Evolutionary conservation across 2,329 filamentous ascomycete genomes (phyloP), one percentile per base, ranked within the genome.

Genomic region (Pezicula rhizophila): DNA sequence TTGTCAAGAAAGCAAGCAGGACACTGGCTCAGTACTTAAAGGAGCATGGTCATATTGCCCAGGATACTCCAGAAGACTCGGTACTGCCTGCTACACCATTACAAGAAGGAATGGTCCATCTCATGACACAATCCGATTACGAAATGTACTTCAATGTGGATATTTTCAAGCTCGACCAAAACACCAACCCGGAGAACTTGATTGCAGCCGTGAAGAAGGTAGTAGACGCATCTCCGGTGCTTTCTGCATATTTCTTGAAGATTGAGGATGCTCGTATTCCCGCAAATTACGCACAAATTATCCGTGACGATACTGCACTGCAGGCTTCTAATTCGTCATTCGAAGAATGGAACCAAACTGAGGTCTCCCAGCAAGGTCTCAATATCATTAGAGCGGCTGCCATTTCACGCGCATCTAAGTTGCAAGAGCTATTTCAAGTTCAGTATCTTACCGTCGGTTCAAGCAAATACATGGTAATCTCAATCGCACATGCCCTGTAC

Each of bases 91-190:
- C 85, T 0, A 95, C 91, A 0, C 84, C 90, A 6, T 73, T 95
- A 5, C 91, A 97, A 67, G 89, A 96, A 64, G 84, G 85, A 1
- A 89, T 96, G 82, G 70, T 95, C 2, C 82, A 84, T 0, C 86
- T 89, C 52, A 95, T 95, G 87, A 56, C 89, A 0, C 74, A 80
- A 14, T 93, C 89, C 0, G 73, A 79, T 3, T 92, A 86, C 57
- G 70, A 74, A 10, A 78, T 82, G 54, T 97, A 97, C 63, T 95
- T 89, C 70, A 96, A 95, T 53, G 84, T 93, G 49, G 87, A 96
- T 58, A 68, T 92, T 2, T 70, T 95, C 18, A 76, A 82, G 53
- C 55, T 96, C 2, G 61, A 68, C 0, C 54, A 70, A 0, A 64
- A 68, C 0, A 71, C 83, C 1, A 75, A 95, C 56, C 34, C 83